These are phyloP conservation scores for Byssochlamys sp. DNA, from an alignment of 2,329 filamentous ascomycete genomes.

Conservation along the genomic window DNA sequence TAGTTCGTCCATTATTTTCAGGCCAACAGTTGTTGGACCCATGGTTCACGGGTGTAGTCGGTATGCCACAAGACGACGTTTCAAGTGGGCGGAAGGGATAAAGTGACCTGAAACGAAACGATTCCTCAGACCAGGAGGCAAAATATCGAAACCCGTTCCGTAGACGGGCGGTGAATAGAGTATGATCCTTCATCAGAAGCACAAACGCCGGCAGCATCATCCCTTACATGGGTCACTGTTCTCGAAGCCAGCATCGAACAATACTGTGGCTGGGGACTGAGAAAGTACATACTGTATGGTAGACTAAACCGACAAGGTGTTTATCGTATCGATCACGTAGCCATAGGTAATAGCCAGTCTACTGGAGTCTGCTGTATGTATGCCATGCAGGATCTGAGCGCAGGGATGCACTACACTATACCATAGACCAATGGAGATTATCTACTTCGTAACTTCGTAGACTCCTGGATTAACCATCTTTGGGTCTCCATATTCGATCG, in stretches of 20 bases:
- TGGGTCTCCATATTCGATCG: too few relatives aligned
- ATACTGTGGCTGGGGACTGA: not conserved
- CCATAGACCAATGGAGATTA: too few relatives aligned
- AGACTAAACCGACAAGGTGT: not conserved
- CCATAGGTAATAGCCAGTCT: not conserved
- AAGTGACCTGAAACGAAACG: not conserved
- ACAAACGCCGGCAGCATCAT: not conserved
- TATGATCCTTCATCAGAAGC: not conserved
- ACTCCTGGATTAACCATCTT: too few relatives aligned
- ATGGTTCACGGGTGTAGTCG: not conserved
- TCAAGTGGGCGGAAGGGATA: not conserved
- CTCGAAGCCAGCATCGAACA: not conserved
- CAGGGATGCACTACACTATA: not conserved
- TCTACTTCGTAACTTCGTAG: too few relatives aligned
- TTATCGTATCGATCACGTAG: not conserved
- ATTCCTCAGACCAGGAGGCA: not conserved
- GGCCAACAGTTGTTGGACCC: not conserved
- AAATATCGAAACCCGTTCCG: not conserved
- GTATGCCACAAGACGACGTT: not conserved
- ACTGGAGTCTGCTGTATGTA: not conserved
- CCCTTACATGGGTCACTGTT: not conserved
- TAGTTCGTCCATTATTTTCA: constrained; percentile 24
- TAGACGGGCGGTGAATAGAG: not conserved
- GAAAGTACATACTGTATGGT: not conserved
- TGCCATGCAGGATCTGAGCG: not conserved